These are phyloP conservation scores for Jaapia argillacea DNA, from an alignment of 768 basidiomycete species.

Conservation along the genomic window DNA sequence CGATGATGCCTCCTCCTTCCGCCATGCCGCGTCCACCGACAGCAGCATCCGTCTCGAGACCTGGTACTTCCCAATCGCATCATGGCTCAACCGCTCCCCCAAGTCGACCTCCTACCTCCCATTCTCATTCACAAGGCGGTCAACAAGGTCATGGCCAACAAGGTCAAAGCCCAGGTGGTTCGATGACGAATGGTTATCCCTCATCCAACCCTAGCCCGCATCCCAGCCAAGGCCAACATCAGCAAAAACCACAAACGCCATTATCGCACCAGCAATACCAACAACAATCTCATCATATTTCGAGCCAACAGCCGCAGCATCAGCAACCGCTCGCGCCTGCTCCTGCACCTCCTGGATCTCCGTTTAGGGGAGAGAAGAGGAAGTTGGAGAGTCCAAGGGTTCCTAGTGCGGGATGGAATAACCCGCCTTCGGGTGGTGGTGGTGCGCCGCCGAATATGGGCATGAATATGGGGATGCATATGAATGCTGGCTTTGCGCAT, in stretches of 20 bases:
- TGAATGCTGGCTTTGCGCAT: background rate
- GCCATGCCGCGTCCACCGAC: conserved; percentile 1
- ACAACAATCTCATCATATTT: conserved; percentile 5
- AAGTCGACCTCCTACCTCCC: background rate
- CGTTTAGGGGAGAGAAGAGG: conserved; percentile 11
- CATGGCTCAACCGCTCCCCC: background rate
- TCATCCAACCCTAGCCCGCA: conserved; percentile 8
- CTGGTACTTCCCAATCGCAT: background rate
- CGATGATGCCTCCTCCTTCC: background rate
- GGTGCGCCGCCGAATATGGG: conserved; percentile 7
- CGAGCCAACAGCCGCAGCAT: conserved; percentile 7
- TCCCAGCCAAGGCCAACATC: conserved; percentile 4
- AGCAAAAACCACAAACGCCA: conserved; percentile 4
- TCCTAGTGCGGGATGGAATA: conserved; percentile 3
- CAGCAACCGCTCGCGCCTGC: conserved; percentile 10
- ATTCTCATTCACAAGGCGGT: background rate
- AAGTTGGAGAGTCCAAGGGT: conserved; percentile 10
- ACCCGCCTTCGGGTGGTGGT: background rate
- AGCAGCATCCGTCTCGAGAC: background rate
- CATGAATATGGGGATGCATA: conserved; percentile 3
- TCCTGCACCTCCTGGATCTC: conserved; percentile 14
- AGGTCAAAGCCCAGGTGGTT: background rate
- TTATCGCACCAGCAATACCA: conserved; percentile 4
- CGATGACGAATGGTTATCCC: background rate
- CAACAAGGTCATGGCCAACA: background rate